Evolutionary conservation across 306 rosid genomes (phyloP), one percentile per base, ranked within the genome.

Genomic region (Cucurbita argyrosperma): DNA sequence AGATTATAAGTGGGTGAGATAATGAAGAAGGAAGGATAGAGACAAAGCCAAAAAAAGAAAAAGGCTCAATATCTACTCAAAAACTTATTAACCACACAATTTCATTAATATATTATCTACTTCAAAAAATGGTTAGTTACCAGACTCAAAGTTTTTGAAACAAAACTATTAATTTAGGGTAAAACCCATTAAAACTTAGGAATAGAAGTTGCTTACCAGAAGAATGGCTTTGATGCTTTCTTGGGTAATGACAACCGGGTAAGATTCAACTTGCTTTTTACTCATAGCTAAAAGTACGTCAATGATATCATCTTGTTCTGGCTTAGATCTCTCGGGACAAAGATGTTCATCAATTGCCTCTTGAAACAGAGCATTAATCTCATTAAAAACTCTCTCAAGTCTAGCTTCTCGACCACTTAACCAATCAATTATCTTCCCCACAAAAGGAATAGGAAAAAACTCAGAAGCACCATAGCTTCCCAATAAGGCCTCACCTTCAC

Each of bases 381-480:
- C 81, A 19, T 71, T 46, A 49, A 74, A 87, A 0, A 60, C 72
- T 53, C 74, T 74, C 4, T 83, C 83, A 1, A 86, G 80, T 69
- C 81, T 71, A 15, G 14, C 4, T 0, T 70, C n/a, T 1, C 5
- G 19, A 9, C 89, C 89, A 18, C 54, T 78, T 0, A 86, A 9
- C 62, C 83, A 70, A 70, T 90, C 96, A 19, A 87, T 35, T 46
- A 84, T 37, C 89, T 88, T 85, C 3, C 87, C 87, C 65, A 87
- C 7, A 12, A 61, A 43, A 3, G 79, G 52, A 10, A 85, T 85
- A 3, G 23, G 1, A 45, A 87, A 58, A 65, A 59, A 69, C 18
- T 89, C 90, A 6, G 77, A 74, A 15, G 82, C 79, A 8, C 56
- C 74, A 69, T 81, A 78, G 10, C 76, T 84, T 14, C 74, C 43